phyloP scores from a whole-genome alignment of 169 alveolate species.

The Plasmodium vivax region DNA sequence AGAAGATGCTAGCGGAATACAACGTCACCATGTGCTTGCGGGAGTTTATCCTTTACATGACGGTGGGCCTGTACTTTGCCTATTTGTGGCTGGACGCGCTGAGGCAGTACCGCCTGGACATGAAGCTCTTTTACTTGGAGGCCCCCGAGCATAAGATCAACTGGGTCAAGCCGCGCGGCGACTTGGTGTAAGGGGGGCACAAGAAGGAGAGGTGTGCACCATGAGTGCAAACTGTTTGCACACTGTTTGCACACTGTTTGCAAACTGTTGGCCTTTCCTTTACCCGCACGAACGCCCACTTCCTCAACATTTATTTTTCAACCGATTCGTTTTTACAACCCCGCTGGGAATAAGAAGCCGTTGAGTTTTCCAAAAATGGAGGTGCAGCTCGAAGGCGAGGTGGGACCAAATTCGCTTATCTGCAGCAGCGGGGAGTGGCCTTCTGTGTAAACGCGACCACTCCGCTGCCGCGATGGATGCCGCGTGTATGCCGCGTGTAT shows the following conservation, averaged over 20 bases:
- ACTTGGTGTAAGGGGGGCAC: slow-evolving; percentile 70
- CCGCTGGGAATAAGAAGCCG: not conserved
- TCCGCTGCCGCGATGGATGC: not conserved
- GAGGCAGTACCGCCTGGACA: slow-evolving; percentile 86
- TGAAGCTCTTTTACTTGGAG: slow-evolving; percentile 90
- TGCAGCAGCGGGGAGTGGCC: not conserved
- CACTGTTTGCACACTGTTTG: not conserved
- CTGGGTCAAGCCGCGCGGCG: slow-evolving; percentile 93
- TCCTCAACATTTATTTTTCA: too few relatives aligned
- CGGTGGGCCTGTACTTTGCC: slow-evolving; percentile 84
- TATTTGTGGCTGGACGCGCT: slow-evolving; percentile 84
- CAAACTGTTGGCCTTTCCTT: not conserved
- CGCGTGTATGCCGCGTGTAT: not conserved
- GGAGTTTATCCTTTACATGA: slow-evolving; percentile 85
- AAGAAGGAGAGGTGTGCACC: not conserved
- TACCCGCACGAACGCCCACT: not conserved
- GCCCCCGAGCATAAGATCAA: slow-evolving; percentile 92
- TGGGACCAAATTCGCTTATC: not conserved
- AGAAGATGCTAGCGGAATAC: slow-evolving; percentile 87
- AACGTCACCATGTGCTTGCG: slow-evolving; percentile 83
- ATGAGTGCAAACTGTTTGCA: not conserved
- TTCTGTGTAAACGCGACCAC: not conserved
- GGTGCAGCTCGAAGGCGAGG: not conserved
- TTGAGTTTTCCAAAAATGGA: not conserved
- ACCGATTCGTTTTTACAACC: not conserved